These are phyloP conservation scores for Diutina rugosa DNA, from an alignment of 1,139 yeast species.

Conservation along the genomic window DNA sequence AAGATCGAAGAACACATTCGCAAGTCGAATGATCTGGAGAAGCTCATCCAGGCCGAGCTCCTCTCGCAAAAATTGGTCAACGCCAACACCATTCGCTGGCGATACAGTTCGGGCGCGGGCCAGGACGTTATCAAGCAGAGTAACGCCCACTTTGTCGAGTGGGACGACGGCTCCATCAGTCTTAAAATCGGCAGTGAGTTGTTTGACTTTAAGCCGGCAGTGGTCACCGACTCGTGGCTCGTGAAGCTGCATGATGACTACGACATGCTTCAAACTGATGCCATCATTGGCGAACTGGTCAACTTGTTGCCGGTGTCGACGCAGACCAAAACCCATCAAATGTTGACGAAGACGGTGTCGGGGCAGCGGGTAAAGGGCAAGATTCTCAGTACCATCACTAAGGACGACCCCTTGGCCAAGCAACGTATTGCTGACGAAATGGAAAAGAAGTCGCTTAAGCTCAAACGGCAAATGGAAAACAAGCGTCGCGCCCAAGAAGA, in stretches of 20 bases:
- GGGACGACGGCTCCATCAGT: constrained; percentile 90
- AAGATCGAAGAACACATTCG: constrained; percentile 34
- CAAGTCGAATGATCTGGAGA: constrained; percentile 16
- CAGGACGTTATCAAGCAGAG: constrained; percentile 67
- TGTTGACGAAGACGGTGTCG: constrained; percentile 67
- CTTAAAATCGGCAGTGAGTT: constrained; percentile 79
- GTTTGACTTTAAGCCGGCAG: constrained; percentile 61
- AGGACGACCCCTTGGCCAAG: constrained; percentile 77
- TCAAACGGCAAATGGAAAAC: constrained; percentile 52
- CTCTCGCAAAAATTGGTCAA: constrained; percentile 43
- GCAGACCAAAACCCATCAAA: constrained; percentile 66
- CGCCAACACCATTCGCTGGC: constrained; percentile 87
- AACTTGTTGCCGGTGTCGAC: constrained; percentile 85
- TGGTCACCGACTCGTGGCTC: constrained; percentile 61
- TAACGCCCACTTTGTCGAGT: constrained; percentile 78
- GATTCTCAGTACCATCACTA: constrained; percentile 55
- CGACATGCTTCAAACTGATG: constrained; percentile 52
- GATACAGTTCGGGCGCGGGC: constrained; percentile 59
- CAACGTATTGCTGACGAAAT: constrained; percentile 74
- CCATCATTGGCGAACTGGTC: constrained; percentile 38
- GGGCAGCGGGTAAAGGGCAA: constrained; percentile 48
- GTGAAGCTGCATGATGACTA: constrained; percentile 61
- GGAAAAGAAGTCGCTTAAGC: constrained; percentile 57
- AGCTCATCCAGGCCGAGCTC: constrained; percentile 29
- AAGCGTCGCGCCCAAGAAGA: constrained; percentile 35